A percentile compares a stretch with the other conserved stretches of the same genome.
phyloP scores from a whole-genome alignment of 177 flowering plant species.

The Vitis hybrid region DNA sequence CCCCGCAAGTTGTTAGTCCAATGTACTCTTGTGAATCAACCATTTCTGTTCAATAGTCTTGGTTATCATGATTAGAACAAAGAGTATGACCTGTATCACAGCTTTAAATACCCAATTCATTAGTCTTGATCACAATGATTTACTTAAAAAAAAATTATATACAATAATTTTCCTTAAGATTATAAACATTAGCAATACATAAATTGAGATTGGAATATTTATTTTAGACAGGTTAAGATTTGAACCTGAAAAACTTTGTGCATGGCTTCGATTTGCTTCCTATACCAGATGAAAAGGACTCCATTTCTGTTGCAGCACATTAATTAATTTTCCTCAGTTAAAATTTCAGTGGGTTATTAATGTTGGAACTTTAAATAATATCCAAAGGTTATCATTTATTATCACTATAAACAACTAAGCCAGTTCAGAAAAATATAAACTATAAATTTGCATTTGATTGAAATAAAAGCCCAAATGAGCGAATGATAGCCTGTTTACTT shows the following conservation, averaged over 20 bases:
- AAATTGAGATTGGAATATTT: constrained; percentile 29
- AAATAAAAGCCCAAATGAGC: background rate
- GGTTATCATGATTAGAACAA: constrained; percentile 31
- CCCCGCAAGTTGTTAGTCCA: constrained; percentile 23
- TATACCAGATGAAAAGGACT: constrained; percentile 66
- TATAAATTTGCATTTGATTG: background rate
- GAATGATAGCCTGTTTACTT: background rate
- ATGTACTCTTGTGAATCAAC: constrained; percentile 24
- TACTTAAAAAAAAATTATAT: constrained; percentile 2
- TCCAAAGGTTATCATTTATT: constrained; percentile 15
- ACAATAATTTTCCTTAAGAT: constrained; percentile 13
- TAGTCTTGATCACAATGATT: constrained; percentile 29
- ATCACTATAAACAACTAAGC: background rate
- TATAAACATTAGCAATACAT: constrained; percentile 17
- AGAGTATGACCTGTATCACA: constrained; percentile 48
- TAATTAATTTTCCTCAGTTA: constrained; percentile 56
- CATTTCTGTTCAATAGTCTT: constrained; percentile 32
- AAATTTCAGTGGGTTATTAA: constrained; percentile 27
- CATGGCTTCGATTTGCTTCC: constrained; percentile 96
- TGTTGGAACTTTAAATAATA: constrained; percentile 16
- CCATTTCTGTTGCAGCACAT: constrained; percentile 82
- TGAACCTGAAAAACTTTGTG: constrained; percentile 91
- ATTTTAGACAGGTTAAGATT: constrained; percentile 59
- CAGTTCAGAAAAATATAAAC: background rate
- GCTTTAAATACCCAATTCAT: constrained; percentile 41